Evolutionary conservation across 352 stramenopile genomes (phyloP), one percentile per base, ranked within the genome.

Genomic region (Pythium sukuiense): DNA sequence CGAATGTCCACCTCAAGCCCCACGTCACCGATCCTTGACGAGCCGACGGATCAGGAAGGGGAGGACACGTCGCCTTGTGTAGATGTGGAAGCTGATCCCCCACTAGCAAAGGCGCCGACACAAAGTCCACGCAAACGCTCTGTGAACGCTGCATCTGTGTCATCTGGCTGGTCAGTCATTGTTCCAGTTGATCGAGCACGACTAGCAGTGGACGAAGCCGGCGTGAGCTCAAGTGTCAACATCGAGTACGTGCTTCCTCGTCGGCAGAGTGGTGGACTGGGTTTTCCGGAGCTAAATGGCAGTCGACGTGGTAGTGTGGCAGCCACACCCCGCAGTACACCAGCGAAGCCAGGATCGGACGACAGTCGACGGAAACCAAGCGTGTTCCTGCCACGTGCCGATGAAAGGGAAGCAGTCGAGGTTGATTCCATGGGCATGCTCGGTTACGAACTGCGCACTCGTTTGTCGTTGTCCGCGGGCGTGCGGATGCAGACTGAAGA

Each of bases 401-500:
- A 62, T 6, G 67, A 69, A 13, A 32, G 33, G 1, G 61, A 61
- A 2, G 55, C 61, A 0, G 48, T 73, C 2, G 55, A 52, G 43
- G 30, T 73, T 14, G 67, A 73, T 48, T 48, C 60, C 1, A 27
- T 66, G 20, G 67, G 60, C 8, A 60, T 66, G 46, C 55, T 73
- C 11, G 67, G 60, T 11, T 59, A 55, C 24, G 60, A 69, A 13
- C 60, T 69, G n/a, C 57, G 70, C 1, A 32, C 60, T 29, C 49
- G 39, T 5, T 41, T 80, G 29, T 56, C 65, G 26, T 61, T 80
- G 30, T 67, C 71, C 8, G 64, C 73, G 1, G 73, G 73, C 4
- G 73, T 80, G 48, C 69, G 63, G 41, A 60, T 78, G 20, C 73
- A 78, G 54, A 39, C 30, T 6, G 57, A 67, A 3, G 52, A 60